phyloP scores from a whole-genome alignment of 1,139 yeast species.

The Suhomyces choctaworum region DNA sequence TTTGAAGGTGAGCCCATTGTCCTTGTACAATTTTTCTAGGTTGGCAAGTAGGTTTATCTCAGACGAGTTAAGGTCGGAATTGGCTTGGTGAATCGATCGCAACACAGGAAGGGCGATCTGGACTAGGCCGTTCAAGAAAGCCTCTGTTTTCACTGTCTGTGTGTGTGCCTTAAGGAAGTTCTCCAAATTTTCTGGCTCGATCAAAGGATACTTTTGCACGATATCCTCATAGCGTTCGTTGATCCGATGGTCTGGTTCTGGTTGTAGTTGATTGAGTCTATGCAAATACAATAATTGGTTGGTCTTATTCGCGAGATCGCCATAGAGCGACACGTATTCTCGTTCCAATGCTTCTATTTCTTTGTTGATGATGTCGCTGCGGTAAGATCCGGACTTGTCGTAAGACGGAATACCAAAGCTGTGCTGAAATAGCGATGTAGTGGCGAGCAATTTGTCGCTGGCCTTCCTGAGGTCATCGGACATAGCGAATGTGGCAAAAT shows the following conservation, averaged over 20 bases:
- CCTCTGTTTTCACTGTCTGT: slow-evolving; percentile 26
- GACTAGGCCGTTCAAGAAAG: slow-evolving; percentile 27
- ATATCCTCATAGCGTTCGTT: slow-evolving; percentile 15
- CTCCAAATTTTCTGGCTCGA: slow-evolving; percentile 23
- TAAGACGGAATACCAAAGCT: slow-evolving; percentile 29
- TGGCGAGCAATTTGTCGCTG: slow-evolving; percentile 23
- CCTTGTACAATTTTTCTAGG: slow-evolving; percentile 22
- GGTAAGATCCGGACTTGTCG: background rate
- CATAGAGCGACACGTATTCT: slow-evolving; percentile 25
- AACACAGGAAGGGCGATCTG: slow-evolving; percentile 33
- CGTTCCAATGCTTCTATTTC: slow-evolving; percentile 20
- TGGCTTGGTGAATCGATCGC: slow-evolving; percentile 34
- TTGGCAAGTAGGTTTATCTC: slow-evolving; percentile 31
- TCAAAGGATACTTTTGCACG: slow-evolving; percentile 15
- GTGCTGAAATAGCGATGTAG: slow-evolving; percentile 28
- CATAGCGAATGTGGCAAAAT: too few species aligned
- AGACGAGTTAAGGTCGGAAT: slow-evolving; percentile 28
- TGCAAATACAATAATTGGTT: slow-evolving; percentile 34
- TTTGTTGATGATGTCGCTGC: slow-evolving; percentile 1
- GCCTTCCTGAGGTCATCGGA: slow-evolving; percentile 18
- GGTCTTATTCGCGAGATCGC: slow-evolving; percentile 25
- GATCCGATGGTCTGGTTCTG: slow-evolving; percentile 16
- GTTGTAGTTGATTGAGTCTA: slow-evolving; percentile 22
- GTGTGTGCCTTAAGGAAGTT: slow-evolving; percentile 23
- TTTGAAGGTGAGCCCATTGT: slow-evolving; percentile 14